phyloP scores from a whole-genome alignment of 116 monocot genomes.

The Trichopus zeylanicus region DNA sequence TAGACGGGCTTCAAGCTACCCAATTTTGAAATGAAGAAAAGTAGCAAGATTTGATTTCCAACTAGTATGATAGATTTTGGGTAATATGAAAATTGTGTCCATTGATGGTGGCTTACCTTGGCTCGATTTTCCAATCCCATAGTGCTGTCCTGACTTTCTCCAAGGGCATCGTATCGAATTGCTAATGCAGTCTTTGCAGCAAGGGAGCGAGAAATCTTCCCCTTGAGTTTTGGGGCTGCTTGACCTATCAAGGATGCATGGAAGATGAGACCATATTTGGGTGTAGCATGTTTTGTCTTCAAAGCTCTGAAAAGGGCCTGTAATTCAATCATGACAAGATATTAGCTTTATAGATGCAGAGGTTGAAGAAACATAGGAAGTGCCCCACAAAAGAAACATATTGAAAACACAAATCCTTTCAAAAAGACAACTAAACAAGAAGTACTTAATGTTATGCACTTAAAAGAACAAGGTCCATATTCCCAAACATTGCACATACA shows the following conservation, averaged over 20 bases:
- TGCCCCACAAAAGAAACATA: too few species aligned
- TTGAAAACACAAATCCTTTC: too few species aligned
- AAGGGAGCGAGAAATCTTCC: conserved; percentile 82
- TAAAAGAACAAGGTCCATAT: too few species aligned
- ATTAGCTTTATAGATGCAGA: too few species aligned
- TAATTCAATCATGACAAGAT: too few species aligned
- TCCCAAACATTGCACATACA: too few species aligned
- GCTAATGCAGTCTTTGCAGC: conserved; percentile 78
- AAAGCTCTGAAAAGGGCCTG: conserved; percentile 93
- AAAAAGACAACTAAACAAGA: too few species aligned
- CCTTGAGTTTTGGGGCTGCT: conserved; percentile 72
- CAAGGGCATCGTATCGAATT: conserved; percentile 82
- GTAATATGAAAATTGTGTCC: background rate
- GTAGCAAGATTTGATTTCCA: background rate
- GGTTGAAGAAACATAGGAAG: too few species aligned
- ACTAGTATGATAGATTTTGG: background rate
- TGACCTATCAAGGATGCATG: conserved; percentile 78
- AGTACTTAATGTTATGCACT: too few species aligned
- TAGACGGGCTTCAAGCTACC: conserved; percentile 75
- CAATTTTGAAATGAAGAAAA: background rate
- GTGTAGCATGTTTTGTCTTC: conserved; percentile 82
- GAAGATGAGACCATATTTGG: conserved; percentile 82
- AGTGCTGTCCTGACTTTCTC: conserved; percentile 59
- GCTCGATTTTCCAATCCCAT: conserved; percentile 77
- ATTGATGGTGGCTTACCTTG: conserved; percentile 38